Percentiles rank a stretch among this genome's conserved stretches.
phyloP scores from a whole-genome alignment of 805 yeast genomes.

The Hanseniaspora guilliermondii region DNA sequence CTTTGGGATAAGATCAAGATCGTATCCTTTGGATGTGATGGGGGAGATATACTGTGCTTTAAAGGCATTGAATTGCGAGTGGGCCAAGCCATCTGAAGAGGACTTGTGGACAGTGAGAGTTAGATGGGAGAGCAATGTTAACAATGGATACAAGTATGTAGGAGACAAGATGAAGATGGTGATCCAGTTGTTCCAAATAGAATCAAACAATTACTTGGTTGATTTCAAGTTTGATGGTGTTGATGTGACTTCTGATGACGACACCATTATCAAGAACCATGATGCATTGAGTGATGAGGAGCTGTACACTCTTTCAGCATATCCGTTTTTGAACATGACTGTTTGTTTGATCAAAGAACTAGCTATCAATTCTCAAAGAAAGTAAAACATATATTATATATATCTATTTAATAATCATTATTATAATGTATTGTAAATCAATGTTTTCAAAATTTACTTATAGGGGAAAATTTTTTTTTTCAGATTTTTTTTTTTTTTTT shows the following conservation, averaged over 20 bases:
- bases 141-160: constrained; percentile 36
- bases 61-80: constrained; percentile 88
- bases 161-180: constrained; percentile 93
- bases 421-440: neutral
- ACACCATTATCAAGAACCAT: constrained; percentile 19
- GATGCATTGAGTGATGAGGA: constrained; percentile 42
- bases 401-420: neutral
- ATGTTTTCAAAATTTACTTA: neutral
- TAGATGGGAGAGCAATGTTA: constrained; percentile 45
- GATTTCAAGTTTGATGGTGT: constrained; percentile 98
- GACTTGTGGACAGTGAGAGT: constrained; percentile 93
- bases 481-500: neutral
- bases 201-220: constrained; percentile 88
- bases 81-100: constrained; percentile 91
- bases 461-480: neutral
- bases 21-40: constrained; percentile 96
- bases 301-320: constrained; percentile 83
- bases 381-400: neutral
- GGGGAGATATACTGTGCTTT: constrained; percentile 93
- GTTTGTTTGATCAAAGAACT: constrained; percentile 89
- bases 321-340: constrained; percentile 86
- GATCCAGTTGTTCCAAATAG: constrained; percentile 87
- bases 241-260: constrained; percentile 44
- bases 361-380: constrained; percentile 54
- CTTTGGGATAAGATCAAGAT: constrained; percentile 90